Conservation (phyloP, 163 green algal species). For the Chlamydomonas reinhardtii region DNA sequence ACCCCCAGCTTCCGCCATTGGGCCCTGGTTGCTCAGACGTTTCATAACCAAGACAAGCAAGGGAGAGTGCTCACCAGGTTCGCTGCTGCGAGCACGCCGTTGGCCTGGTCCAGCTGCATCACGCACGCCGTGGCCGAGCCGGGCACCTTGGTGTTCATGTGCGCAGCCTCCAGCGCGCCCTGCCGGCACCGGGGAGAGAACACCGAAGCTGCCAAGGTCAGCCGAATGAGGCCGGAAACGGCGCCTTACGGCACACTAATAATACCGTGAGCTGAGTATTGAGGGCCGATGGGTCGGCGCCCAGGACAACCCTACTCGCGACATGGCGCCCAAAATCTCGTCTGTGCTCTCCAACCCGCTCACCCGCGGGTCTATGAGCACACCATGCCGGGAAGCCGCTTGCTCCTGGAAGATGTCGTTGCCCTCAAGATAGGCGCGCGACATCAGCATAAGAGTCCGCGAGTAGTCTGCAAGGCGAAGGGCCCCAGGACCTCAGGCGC, state of each 20-base stretch:
- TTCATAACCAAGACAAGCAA: too few species aligned
- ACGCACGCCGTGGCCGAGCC: conserved; percentile 79
- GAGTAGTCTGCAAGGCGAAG: conserved; percentile 72
- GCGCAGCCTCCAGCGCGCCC: conserved; percentile 71
- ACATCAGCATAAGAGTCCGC: conserved; percentile 76
- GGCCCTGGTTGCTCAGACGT: too few species aligned
- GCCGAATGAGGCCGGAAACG: too few species aligned
- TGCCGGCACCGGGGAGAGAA: not conserved
- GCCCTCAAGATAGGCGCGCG: conserved; percentile 74
- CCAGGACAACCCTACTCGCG: too few species aligned
- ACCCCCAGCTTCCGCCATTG: too few species aligned
- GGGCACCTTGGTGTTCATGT: conserved; percentile 73
- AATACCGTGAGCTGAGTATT: too few species aligned
- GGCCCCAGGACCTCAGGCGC: too few species aligned
- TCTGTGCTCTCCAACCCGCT: not conserved
- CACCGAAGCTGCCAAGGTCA: too few species aligned
- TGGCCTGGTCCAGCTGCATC: conserved; percentile 68
- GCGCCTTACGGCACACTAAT: too few species aligned
- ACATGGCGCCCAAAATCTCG: too few species aligned
- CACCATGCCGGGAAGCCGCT: conserved; percentile 3
- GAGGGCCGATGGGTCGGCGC: too few species aligned
- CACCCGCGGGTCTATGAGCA: conserved; percentile 31
- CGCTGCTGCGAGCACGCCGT: conserved; percentile 60
- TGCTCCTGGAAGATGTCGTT: conserved; percentile 44
- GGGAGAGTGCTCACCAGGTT: conserved; percentile 66